A percentile compares a stretch with the other conserved stretches of the same genome.
phyloP scores from a whole-genome alignment of 768 basidiomycete species.

The Mycena amicta region DNA sequence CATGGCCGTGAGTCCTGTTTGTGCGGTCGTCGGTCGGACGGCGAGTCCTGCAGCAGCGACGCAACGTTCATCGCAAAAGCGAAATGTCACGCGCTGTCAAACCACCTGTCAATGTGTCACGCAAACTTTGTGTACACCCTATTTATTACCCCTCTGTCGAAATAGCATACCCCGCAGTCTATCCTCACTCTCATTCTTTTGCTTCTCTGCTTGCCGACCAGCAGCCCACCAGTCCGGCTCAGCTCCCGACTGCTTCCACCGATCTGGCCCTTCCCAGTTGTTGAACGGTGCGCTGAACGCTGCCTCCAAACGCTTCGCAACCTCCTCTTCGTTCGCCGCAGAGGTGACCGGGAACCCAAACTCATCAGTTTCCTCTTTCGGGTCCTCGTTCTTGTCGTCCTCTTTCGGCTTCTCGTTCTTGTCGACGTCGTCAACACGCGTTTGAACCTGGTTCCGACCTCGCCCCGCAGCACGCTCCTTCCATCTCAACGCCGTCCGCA shows the following conservation, averaged over 20 bases:
- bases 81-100: conserved; percentile 1
- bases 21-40: conserved; percentile 45
- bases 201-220: no score
- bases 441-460: no score
- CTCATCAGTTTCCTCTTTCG: background rate
- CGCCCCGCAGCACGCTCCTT: background rate
- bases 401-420: background rate
- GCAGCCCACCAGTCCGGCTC: no score
- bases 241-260: no score
- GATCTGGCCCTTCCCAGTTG: no score
- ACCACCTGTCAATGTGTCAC: no score
- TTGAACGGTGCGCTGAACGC: no score
- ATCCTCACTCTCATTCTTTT: no score
- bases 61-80: conserved; percentile 62
- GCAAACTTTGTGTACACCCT: no score
- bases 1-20: conserved; percentile 2
- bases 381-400: background rate
- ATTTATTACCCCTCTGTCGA: no score
- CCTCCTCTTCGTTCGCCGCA: background rate
- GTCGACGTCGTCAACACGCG: no score
- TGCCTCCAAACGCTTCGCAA: background rate
- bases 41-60: conserved; percentile 68
- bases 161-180: no score
- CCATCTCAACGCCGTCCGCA: background rate
- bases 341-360: background rate